Evolutionary conservation across 176 grass and related monocot species (phyloP).

Genomic region (Rhynchospora breviuscula): DNA sequence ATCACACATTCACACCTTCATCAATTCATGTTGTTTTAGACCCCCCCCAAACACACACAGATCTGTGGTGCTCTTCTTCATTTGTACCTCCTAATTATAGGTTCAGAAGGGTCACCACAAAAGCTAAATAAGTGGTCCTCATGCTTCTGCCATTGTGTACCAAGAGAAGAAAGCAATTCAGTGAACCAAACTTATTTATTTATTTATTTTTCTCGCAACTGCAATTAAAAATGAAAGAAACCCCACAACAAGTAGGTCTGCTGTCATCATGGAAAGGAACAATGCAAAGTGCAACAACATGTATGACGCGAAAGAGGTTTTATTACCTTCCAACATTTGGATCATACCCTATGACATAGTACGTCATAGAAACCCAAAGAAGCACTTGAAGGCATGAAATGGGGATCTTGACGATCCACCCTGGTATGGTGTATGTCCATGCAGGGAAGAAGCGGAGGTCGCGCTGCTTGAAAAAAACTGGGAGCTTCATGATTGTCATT

Average conservation of each 20-base stretch:
- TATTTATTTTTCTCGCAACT: background rate
- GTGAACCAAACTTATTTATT: background rate
- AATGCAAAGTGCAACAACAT: background rate
- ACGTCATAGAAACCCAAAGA: constrained; percentile 58
- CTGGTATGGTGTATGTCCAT: constrained; percentile 75
- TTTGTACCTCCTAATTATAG: background rate
- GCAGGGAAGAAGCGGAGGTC: constrained; percentile 85
- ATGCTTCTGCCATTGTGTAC: no score
- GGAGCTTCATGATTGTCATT: constrained; percentile 57
- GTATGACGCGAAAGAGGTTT: background rate
- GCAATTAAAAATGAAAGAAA: background rate
- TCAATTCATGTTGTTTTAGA: no score
- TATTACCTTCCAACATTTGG: constrained; percentile 67
- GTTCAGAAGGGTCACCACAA: background rate
- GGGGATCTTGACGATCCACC: constrained; percentile 80
- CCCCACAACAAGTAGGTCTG: background rate
- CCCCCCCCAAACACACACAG: no score
- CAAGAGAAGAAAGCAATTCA: background rate
- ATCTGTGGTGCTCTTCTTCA: background rate
- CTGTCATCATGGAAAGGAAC: background rate
- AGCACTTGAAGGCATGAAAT: constrained; percentile 63
- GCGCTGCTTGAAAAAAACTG: constrained; percentile 93
- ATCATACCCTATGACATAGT: constrained; percentile 88
- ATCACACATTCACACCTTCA: no score
- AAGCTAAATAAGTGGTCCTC: no score